These are phyloP conservation scores for Silene coronaria DNA, from an alignment of 179 eudicot genomes.

Conservation along the genomic window DNA sequence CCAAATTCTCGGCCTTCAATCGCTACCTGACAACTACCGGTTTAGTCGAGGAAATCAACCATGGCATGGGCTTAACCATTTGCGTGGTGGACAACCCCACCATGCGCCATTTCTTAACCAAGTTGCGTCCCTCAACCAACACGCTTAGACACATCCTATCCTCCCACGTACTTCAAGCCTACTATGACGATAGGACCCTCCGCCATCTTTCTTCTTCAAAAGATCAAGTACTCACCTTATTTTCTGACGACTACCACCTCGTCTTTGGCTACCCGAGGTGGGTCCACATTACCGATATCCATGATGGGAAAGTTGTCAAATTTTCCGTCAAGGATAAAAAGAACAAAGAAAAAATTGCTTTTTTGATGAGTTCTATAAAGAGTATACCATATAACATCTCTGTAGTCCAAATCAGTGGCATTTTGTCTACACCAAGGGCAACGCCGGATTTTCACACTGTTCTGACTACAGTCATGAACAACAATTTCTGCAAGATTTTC, in stretches of 20 bases:
- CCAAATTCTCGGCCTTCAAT: slow-evolving; percentile 58
- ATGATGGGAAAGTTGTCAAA: slow-evolving; percentile 50
- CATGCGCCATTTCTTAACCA: slow-evolving; percentile 43
- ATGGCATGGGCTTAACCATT: slow-evolving; percentile 42
- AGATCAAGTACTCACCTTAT: slow-evolving; percentile 44
- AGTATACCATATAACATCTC: slow-evolving; percentile 52
- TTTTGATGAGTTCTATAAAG: slow-evolving; percentile 39
- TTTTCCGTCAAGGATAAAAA: slow-evolving; percentile 35
- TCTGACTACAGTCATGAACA: slow-evolving; percentile 42
- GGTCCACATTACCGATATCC: slow-evolving; percentile 53
- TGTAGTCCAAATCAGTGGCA: slow-evolving; percentile 47
- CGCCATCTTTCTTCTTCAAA: slow-evolving; percentile 50
- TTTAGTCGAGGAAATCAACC: slow-evolving; percentile 57
- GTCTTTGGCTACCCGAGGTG: slow-evolving; percentile 42
- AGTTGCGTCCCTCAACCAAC: slow-evolving; percentile 38
- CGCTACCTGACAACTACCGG: slow-evolving; percentile 50
- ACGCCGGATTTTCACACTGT: slow-evolving; percentile 43
- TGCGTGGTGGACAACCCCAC: slow-evolving; percentile 61
- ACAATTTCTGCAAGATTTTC: slow-evolving; percentile 52
- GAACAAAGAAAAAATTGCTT: slow-evolving; percentile 26
- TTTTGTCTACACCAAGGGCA: slow-evolving; percentile 41
- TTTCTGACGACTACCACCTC: slow-evolving; percentile 43
- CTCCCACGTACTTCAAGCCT: slow-evolving; percentile 51
- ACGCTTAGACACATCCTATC: slow-evolving; percentile 49
- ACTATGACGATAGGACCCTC: slow-evolving; percentile 51